phyloP scores from a whole-genome alignment of 805 yeast species.

The Zygosaccharomyces siamensis region DNA sequence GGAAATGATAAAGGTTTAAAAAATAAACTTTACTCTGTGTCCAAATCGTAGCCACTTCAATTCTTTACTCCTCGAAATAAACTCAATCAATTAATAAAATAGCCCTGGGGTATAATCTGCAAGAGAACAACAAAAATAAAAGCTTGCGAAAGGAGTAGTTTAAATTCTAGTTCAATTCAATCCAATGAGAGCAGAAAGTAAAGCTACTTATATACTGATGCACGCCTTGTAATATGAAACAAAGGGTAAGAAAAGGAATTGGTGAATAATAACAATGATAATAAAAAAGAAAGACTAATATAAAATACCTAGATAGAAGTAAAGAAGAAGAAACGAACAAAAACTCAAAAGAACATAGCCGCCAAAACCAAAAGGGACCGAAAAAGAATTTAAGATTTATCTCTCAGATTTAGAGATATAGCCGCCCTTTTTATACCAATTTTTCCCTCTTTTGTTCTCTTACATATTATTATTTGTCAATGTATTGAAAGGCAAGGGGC shows the following conservation, averaged over 20 bases:
- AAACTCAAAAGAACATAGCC: neutral
- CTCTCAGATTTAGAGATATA: neutral
- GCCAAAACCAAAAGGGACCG: neutral
- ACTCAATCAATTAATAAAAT: neutral
- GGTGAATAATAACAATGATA: neutral
- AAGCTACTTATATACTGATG: neutral
- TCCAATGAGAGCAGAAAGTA: neutral
- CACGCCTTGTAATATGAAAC: neutral
- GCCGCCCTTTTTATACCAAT: conserved; percentile 7
- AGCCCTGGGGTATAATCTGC: neutral
- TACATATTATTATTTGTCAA: neutral
- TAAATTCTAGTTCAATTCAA: no score
- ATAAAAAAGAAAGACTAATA: neutral
- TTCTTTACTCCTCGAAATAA: no score
- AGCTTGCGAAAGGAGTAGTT: no score
- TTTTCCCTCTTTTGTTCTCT: neutral
- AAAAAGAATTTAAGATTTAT: neutral
- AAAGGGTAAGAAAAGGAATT: neutral
- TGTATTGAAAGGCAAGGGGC: neutral
- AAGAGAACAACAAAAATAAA: no score
- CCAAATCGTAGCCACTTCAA: neutral
- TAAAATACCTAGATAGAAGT: neutral
- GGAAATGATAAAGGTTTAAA: neutral
- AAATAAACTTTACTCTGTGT: neutral
- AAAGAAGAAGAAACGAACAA: neutral